Conservation (phyloP, 768 basidiomycete species). For the Rhodocollybia butyracea region DNA sequence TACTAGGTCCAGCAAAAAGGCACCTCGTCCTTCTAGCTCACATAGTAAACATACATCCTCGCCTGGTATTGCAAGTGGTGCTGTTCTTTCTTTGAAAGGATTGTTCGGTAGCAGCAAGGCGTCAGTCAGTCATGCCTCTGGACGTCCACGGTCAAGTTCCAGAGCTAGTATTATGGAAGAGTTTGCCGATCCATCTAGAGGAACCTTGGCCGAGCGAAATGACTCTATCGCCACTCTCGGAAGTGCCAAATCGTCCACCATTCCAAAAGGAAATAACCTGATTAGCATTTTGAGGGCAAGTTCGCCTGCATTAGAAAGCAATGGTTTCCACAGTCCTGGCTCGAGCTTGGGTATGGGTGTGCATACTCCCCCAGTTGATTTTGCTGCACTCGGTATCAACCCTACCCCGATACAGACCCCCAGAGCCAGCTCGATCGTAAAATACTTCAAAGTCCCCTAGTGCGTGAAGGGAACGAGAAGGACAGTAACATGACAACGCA, state of each 20-base stretch:
- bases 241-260: conserved; percentile 49
- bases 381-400: background rate
- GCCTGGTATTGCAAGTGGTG: conserved; percentile 12
- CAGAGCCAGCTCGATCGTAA: conserved; percentile 36
- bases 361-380: conserved; percentile 8
- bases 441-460: conserved; percentile 17
- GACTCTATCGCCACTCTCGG: background rate
- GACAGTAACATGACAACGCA: conserved; percentile 18
- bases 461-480: conserved; percentile 7
- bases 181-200: conserved; percentile 21
- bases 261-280: conserved; percentile 51
- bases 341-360: conserved; percentile 17
- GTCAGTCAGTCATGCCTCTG: background rate
- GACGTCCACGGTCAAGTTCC: conserved; percentile 56
- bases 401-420: background rate
- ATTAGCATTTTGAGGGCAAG: conserved; percentile 47
- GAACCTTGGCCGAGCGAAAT: conserved; percentile 22
- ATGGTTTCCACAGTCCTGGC: background rate
- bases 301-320: conserved; percentile 4
- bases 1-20: conserved; percentile 23
- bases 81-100: conserved; percentile 59
- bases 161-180: conserved; percentile 34
- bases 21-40: conserved; percentile 13
- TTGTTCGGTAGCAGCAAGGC: conserved; percentile 41
- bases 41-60: conserved; percentile 16